A percentile compares a stretch with the other conserved stretches of the same genome.
Evolutionary conservation across 2,329 filamentous ascomycete genomes (phyloP).

Genomic region (Fusarium tjaetaba): DNA sequence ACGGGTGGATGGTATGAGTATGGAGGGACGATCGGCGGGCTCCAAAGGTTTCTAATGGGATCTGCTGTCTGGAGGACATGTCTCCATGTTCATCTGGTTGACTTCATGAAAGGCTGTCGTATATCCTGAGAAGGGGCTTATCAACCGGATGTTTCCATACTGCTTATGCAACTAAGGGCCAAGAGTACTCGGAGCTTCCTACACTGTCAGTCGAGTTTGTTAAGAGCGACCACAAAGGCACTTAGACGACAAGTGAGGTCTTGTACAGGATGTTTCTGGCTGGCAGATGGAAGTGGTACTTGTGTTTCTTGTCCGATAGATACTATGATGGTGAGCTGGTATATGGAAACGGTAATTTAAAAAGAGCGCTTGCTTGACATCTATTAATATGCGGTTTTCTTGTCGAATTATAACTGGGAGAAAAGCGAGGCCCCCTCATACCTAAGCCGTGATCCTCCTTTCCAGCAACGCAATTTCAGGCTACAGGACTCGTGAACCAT

Average conservation of each 20-base stretch:
- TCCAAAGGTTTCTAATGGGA: not conserved
- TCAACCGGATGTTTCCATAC: not conserved
- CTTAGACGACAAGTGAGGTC: not conserved
- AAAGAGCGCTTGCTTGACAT: not conserved
- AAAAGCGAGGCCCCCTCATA: not conserved
- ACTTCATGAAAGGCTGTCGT: constrained; percentile 1
- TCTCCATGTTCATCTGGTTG: not conserved
- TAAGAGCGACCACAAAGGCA: not conserved
- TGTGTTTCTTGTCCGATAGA: not conserved
- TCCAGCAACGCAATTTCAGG: not conserved
- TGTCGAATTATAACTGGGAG: not conserved
- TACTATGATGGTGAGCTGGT: not conserved
- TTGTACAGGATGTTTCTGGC: not conserved
- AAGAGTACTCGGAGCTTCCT: not conserved
- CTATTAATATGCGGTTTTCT: not conserved
- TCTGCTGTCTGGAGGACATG: not conserved
- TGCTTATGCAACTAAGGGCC: not conserved
- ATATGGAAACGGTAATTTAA: no score
- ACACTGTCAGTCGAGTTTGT: not conserved
- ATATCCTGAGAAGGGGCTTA: not conserved
- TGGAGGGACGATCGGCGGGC: not conserved
- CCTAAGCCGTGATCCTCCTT: not conserved
- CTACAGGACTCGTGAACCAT: not conserved
- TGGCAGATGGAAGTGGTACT: not conserved
- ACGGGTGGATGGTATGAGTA: not conserved